Evolutionary conservation across 1,139 yeast genomes (phyloP), one percentile per base, ranked within the genome.

Genomic region (Meyerozyma elateridarum): DNA sequence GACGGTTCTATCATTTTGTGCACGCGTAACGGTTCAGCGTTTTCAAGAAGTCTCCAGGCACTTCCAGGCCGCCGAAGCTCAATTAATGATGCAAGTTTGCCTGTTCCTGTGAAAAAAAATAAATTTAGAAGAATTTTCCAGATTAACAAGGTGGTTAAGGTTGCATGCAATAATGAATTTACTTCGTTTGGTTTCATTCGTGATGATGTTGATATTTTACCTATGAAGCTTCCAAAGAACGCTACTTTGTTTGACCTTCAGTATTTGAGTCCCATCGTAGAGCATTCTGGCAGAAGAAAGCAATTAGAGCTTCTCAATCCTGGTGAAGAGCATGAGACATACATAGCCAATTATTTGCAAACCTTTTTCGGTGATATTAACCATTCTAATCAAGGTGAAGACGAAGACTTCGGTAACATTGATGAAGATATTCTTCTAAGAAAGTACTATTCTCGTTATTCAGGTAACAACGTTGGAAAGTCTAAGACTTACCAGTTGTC

Each of bases 1-100:
- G 85, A 81, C 46, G 95, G 94, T 0, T 76, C 85, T 0, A 54
- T 85, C 1, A 61, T 85, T 1, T 52, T 87, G 1, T 74, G 85
- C 40, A 82, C 93, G 0, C 56, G 66, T 22, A 75, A 76, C 35
- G 95, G 95, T 0, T 68, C 79, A 8, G 84, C 76, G 0, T 85
- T 66, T 39, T 38, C 59, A 16, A 61, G 57, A 30, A 44, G 58
- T 1, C 44, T 36, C 15, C 50, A 48, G 25, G 36, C 51, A 5
- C 51, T 42, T 13, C 51, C 48, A 31, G n/a, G n/a, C n/a, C 53
- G 62, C 51, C 63, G 51, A 46, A 69, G 52, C 37, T 58, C 59
- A 6, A 55, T 52, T 54, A 56, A 58, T 18, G 64, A 55, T 20
- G 44, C 57, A 29, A 24, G 41, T 5, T 40, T 56, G 13, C 55